Conservation (phyloP, 2,329 filamentous ascomycete species). For the Cercospora nicotianae region DNA sequence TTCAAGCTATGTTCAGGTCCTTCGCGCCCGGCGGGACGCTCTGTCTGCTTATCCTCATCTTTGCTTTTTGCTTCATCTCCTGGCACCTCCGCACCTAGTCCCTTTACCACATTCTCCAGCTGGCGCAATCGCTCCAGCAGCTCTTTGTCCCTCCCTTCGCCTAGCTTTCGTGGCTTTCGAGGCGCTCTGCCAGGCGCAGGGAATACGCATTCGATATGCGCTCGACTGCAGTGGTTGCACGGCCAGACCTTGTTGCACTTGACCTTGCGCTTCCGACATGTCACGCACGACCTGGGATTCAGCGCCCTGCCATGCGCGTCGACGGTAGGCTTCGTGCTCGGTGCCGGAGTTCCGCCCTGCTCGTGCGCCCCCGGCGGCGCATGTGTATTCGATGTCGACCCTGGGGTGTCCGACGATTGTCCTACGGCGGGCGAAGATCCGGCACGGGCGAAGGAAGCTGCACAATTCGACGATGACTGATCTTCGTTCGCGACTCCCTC, state of each 20-base stretch:
- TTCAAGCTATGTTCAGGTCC: neutral
- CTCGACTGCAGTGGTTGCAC: constrained; percentile 72
- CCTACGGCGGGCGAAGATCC: neutral
- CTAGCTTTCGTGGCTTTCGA: constrained; percentile 65
- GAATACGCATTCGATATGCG: constrained; percentile 70
- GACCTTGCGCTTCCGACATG: constrained; percentile 63
- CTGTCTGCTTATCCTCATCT: neutral
- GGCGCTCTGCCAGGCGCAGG: constrained; percentile 72
- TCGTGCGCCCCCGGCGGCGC: constrained; percentile 3
- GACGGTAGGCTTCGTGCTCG: constrained; percentile 23
- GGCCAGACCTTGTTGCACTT: constrained; percentile 77
- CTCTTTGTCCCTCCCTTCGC: constrained; percentile 59
- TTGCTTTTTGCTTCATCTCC: constrained; percentile 9
- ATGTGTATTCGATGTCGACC: constrained; percentile 8
- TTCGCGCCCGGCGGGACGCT: neutral
- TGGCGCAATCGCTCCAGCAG: constrained; percentile 70
- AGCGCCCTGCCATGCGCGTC: constrained; percentile 38
- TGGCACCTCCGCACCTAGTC: constrained; percentile 51
- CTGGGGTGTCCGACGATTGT: neutral
- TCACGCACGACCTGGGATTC: constrained; percentile 51
- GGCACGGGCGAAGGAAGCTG: neutral
- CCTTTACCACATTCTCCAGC: constrained; percentile 72
- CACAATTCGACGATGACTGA: neutral
- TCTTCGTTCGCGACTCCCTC: neutral
- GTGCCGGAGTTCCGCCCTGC: constrained; percentile 9